phyloP scores from a whole-genome alignment of 139 green algal species.

The Chlorella vulgaris region DNA sequence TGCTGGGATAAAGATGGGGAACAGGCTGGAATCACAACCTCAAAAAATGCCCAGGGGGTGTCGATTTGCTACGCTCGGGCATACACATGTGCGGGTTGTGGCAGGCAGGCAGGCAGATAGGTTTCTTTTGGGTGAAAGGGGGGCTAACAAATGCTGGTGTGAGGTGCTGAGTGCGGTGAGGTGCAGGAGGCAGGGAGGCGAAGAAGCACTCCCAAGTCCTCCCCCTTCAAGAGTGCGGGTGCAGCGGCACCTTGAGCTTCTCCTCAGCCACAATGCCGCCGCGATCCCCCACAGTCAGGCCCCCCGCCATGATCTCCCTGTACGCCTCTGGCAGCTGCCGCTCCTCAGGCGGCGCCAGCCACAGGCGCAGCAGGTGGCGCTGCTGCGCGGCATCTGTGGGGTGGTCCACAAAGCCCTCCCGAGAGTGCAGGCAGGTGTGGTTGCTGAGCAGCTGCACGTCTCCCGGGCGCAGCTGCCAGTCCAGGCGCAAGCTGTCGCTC shows the following conservation, averaged over 20 bases:
- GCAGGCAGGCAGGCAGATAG: no score
- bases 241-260: not conserved
- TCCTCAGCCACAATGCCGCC: constrained; percentile 38
- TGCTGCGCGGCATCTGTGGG: constrained; percentile 32
- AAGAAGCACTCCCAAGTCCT: no score
- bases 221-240: not conserved
- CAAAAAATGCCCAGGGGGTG: no score
- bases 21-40: no score
- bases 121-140: no score
- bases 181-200: no score
- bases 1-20: no score
- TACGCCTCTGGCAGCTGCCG: constrained; percentile 47
- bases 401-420: constrained; percentile 55
- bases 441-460: constrained; percentile 78
- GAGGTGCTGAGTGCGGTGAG: no score
- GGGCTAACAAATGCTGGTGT: no score
- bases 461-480: constrained; percentile 63
- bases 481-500: constrained; percentile 58
- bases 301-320: constrained; percentile 45
- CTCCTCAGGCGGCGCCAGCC: constrained; percentile 49
- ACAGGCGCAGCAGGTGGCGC: constrained; percentile 69
- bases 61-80: no score
- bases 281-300: constrained; percentile 41
- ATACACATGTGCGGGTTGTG: no score
- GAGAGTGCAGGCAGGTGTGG: constrained; percentile 60